phyloP scores from a whole-genome alignment of 441 rosid genomes.

The Corymbia citriodora region DNA sequence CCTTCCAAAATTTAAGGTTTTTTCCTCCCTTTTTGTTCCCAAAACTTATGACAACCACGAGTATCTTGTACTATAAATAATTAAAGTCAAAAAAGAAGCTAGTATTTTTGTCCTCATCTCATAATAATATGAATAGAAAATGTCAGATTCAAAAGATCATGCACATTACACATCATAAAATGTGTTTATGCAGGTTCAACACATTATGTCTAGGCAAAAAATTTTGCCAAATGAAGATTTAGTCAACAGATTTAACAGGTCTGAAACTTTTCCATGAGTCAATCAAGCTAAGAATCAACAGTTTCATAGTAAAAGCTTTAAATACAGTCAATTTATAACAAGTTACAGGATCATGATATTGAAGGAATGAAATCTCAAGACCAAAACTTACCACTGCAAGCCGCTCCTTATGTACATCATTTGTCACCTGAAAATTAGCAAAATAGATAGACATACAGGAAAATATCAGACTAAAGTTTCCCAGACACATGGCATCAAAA shows the following conservation, averaged over 20 bases:
- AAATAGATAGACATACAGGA: neutral
- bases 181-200: neutral
- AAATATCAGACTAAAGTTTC: neutral
- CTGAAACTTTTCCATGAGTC: neutral
- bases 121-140: neutral
- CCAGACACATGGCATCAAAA: neutral
- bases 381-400: constrained; percentile 54
- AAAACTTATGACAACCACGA: neutral
- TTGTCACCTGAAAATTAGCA: constrained; percentile 45
- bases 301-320: neutral
- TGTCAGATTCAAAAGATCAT: neutral
- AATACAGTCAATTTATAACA: neutral
- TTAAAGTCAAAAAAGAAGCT: neutral
- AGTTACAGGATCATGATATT: neutral
- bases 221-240: neutral
- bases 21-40: neutral
- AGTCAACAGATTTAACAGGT: neutral
- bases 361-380: neutral
- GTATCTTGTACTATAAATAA: neutral
- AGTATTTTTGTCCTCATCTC: neutral
- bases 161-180: neutral
- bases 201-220: neutral
- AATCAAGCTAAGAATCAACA: neutral
- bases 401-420: constrained; percentile 86
- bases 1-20: neutral